A percentile compares a stretch with the other conserved stretches of the same genome.
Evolutionary conservation across 176 grass and related monocot genomes (phyloP).

Genomic region (Luzula sylvatica): DNA sequence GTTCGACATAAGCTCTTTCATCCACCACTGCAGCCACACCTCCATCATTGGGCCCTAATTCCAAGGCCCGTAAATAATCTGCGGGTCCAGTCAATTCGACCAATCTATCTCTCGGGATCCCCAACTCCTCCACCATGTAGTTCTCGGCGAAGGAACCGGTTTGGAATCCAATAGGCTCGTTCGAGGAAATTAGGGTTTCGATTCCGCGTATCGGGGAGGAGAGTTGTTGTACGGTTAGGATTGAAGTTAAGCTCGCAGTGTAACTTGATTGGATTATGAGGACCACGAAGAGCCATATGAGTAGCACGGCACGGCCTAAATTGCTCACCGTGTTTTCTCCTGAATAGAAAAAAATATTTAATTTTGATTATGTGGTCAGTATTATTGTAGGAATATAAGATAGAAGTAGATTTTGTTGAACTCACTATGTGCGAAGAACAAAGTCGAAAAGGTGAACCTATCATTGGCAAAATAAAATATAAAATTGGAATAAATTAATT

Average conservation of each 20-base stretch:
- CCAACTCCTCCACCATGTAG: constrained; percentile 81
- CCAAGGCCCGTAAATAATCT: constrained; percentile 50
- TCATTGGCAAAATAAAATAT: background rate
- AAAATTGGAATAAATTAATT: too few species aligned
- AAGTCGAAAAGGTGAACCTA: constrained; percentile 97
- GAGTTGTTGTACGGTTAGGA: constrained; percentile 85
- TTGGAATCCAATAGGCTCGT: constrained; percentile 77
- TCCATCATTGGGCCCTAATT: constrained; percentile 58
- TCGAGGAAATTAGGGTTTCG: constrained; percentile 44
- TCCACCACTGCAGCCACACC: constrained; percentile 83
- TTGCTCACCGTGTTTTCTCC: constrained; percentile 81
- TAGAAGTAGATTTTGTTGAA: constrained; percentile 22
- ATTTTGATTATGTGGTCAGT: background rate
- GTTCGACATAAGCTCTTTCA: constrained; percentile 70
- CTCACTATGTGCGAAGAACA: constrained; percentile 99
- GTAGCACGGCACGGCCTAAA: constrained; percentile 59
- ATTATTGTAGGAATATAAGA: constrained; percentile 10
- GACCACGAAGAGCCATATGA: constrained; percentile 98
- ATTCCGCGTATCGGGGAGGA: constrained; percentile 71
- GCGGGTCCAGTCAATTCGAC: constrained; percentile 52
- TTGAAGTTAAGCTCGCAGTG: constrained; percentile 92
- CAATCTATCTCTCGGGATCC: constrained; percentile 55
- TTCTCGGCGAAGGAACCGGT: constrained; percentile 78
- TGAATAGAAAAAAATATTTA: constrained; percentile 18
- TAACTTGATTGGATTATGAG: constrained; percentile 96